These are phyloP conservation scores for Apiosordaria backusii DNA, from an alignment of 495 filamentous ascomycete species.

Conservation along the genomic window DNA sequence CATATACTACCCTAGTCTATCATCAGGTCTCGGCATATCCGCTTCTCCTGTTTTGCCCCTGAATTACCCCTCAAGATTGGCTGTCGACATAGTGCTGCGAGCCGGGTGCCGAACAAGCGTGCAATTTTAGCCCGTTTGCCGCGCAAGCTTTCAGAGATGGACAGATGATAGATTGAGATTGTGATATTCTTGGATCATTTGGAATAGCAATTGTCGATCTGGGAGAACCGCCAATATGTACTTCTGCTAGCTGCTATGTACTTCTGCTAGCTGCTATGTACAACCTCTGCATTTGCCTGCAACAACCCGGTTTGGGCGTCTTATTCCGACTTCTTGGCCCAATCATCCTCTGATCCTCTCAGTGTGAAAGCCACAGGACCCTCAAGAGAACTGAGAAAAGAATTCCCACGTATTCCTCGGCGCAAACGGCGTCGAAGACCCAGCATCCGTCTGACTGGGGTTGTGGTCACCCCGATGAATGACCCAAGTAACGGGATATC, in stretches of 20 bases:
- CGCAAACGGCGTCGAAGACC: slow-evolving; percentile 26
- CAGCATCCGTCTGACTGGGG: slow-evolving; percentile 27
- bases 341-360: not conserved
- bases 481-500: slow-evolving; percentile 33
- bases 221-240: too few species aligned
- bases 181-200: too few species aligned
- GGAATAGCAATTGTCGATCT: too few species aligned
- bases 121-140: not conserved
- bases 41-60: not conserved
- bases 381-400: slow-evolving; percentile 23
- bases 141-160: not conserved
- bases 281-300: too few species aligned
- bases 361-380: too few species aligned
- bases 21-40: not conserved
- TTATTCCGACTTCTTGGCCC: not conserved
- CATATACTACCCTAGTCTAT: not conserved
- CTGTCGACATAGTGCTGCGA: not conserved
- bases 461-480: slow-evolving; percentile 30
- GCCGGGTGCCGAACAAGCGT: not conserved
- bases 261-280: too few species aligned
- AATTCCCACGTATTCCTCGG: slow-evolving; percentile 36
- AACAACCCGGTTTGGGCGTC: not conserved
- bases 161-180: too few species aligned
- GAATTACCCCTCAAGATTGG: not conserved
- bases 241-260: too few species aligned